A percentile compares a stretch with the other conserved stretches of the same genome.
phyloP scores from a whole-genome alignment of 2,329 filamentous ascomycete genomes.

The Plenodomus lindquistii region DNA sequence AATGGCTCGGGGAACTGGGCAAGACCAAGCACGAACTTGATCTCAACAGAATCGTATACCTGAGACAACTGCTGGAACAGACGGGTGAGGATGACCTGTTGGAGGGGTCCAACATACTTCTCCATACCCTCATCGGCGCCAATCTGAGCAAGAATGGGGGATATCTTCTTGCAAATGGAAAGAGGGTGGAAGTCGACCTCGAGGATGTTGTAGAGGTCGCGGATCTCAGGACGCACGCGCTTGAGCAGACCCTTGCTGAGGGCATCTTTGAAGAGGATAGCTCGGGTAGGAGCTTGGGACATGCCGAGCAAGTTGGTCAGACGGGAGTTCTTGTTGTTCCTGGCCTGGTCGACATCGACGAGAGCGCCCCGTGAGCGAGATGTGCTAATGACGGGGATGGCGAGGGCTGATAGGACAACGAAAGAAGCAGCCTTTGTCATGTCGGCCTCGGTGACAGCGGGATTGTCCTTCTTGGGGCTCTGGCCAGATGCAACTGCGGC shows the following conservation, averaged over 20 bases:
- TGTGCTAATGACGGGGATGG: constrained; percentile 99
- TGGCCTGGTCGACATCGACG: constrained; percentile 93
- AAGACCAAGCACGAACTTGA: constrained; percentile 89
- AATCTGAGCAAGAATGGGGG: constrained; percentile 91
- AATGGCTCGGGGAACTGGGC: constrained; percentile 96
- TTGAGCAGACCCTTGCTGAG: constrained; percentile 93
- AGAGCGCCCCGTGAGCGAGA: constrained; percentile 93
- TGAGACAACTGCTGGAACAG: constrained; percentile 99
- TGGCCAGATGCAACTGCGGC: constrained; percentile 81
- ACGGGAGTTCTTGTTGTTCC: constrained; percentile 98
- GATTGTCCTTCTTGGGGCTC: constrained; percentile 92
- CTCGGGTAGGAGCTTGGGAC: constrained; percentile 83
- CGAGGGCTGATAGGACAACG: constrained; percentile 88
- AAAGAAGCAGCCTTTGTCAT: constrained; percentile 94
- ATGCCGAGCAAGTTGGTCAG: constrained; percentile 96
- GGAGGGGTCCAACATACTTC: constrained; percentile 91
- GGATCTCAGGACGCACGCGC: constrained; percentile 90
- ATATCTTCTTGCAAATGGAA: constrained; percentile 99
- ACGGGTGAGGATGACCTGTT: constrained; percentile 97
- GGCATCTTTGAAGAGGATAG: constrained; percentile 91
- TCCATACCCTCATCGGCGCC: constrained; percentile 94
- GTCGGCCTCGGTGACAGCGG: constrained; percentile 83
- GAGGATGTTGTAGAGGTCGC: constrained; percentile 96
- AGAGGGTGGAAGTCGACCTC: constrained; percentile 99
- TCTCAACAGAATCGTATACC: constrained; percentile 96